Conservation (phyloP, 495 filamentous ascomycete genomes). For the Podospora pseudocomata region DNA sequence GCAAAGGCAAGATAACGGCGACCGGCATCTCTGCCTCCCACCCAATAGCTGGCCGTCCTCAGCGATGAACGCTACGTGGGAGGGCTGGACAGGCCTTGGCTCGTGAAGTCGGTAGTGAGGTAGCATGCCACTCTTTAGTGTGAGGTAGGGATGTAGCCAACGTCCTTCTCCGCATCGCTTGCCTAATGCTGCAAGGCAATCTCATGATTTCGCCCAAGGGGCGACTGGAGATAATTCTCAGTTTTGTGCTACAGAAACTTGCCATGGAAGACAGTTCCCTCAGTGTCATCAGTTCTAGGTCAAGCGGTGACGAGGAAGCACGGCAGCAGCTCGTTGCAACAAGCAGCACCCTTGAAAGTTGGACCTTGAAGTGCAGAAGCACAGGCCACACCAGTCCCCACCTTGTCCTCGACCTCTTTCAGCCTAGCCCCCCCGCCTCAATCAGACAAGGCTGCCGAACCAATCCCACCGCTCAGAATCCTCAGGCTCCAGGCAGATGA, state of each 20-base stretch:
- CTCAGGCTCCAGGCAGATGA: constrained; percentile 32
- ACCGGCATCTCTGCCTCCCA: neutral
- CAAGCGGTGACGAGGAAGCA: neutral
- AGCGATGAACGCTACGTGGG: constrained; percentile 12
- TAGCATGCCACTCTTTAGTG: neutral
- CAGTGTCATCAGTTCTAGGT: neutral
- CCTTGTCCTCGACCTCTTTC: neutral
- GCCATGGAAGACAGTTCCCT: neutral
- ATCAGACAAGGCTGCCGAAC: constrained; percentile 12
- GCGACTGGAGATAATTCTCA: neutral
- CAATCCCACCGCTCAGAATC: constrained; percentile 4
- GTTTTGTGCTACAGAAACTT: neutral
- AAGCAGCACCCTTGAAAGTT: constrained; percentile 5
- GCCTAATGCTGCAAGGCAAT: neutral
- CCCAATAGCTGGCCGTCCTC: too few relatives aligned
- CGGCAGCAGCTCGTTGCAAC: neutral
- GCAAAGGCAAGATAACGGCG: constrained; percentile 13
- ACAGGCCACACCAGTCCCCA: neutral
- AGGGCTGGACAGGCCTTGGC: constrained; percentile 20
- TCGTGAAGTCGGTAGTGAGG: constrained; percentile 6
- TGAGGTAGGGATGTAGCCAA: neutral
- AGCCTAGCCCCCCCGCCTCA: neutral
- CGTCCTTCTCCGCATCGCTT: neutral
- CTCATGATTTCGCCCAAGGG: neutral
- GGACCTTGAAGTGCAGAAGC: constrained; percentile 4